Percentiles rank a stretch among this genome's conserved stretches.
phyloP scores from a whole-genome alignment of 1,284 basidiomycete genomes.

The Rhizopogon parksii region DNA sequence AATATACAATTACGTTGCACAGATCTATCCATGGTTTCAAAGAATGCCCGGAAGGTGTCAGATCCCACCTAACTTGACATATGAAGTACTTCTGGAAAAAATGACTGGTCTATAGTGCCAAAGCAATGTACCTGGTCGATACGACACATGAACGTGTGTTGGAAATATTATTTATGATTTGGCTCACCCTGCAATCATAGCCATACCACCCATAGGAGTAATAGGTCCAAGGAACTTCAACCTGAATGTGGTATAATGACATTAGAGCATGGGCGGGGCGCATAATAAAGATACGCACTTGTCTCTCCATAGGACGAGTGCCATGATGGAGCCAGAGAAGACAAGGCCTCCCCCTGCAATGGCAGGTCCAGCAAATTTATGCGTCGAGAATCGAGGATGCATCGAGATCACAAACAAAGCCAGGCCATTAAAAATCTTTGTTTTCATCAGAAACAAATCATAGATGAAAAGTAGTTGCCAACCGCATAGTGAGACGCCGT shows the following conservation, averaged over 20 bases:
- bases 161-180: neutral
- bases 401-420: slow-evolving; percentile 65
- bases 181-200: slow-evolving; percentile 75
- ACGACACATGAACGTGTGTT: neutral
- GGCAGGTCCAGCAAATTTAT: slow-evolving; percentile 66
- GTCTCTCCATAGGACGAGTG: slow-evolving; percentile 53
- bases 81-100: neutral
- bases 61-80: neutral
- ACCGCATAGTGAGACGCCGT: slow-evolving; percentile 63
- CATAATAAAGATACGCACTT: slow-evolving; percentile 30
- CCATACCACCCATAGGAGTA: slow-evolving; percentile 67
- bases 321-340: slow-evolving; percentile 71
- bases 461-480: slow-evolving; percentile 18
- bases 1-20: neutral
- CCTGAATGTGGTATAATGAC: slow-evolving; percentile 28
- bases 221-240: slow-evolving; percentile 63
- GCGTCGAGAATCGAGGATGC: slow-evolving; percentile 59
- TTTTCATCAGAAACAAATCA: slow-evolving; percentile 12
- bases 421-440: slow-evolving; percentile 71
- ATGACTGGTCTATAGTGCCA: neutral
- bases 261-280: neutral
- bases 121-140: neutral
- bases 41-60: neutral
- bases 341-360: slow-evolving; percentile 55
- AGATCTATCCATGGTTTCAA: neutral